Evolutionary conservation across 495 filamentous ascomycete species (phyloP), one percentile per base, ranked within the genome.

Genomic region (Penicillium ucsense): DNA sequence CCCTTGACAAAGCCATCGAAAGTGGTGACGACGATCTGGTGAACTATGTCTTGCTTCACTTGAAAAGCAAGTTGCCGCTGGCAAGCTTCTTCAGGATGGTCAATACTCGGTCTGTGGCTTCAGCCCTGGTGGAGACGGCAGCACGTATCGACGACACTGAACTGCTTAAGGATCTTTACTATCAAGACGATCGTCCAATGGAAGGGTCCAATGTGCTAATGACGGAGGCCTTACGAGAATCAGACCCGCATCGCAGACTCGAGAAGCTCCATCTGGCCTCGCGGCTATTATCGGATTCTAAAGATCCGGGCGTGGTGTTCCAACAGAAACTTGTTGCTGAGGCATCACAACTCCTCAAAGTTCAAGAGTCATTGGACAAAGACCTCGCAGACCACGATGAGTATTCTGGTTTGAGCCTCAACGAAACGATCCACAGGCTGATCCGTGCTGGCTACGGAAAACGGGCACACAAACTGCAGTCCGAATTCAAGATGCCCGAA

Each of bases 1-100:
- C 92, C 1, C 82, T 98, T 3, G 92, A 98, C 67, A 98, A 97
- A 61, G 92, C 92, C 30, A 88, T 97, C 47, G 88, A 95, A 57
- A 92, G 86, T 50, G 94, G 94, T 34, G 92, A 98, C 61, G 86
- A 89, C 0, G 92, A 98, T 57, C 76, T 98, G 11, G 77, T 97
- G 31, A 85, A 86, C 62, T 92, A 83, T 56, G 94, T 97, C 8
- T 79, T 98, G 28, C 72, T 94, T 4, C 83, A 92, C 39, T 71
- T 98, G 12, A 91, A 88, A 68, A 88, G 87, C 66, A 96, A 94
- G 58, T 77, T 95, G 8, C 88, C 94, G 5, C 75, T 96, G 3
- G 84, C 89, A 2, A 82, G 78, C 47, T 98, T 98, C 72, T 97
- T 97, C 75, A 82, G 89, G 44, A 84, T 87, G 47, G 88, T 98